Conservation (phyloP, 129 eudicot species). For the Helichrysum umbraculigerum region DNA sequence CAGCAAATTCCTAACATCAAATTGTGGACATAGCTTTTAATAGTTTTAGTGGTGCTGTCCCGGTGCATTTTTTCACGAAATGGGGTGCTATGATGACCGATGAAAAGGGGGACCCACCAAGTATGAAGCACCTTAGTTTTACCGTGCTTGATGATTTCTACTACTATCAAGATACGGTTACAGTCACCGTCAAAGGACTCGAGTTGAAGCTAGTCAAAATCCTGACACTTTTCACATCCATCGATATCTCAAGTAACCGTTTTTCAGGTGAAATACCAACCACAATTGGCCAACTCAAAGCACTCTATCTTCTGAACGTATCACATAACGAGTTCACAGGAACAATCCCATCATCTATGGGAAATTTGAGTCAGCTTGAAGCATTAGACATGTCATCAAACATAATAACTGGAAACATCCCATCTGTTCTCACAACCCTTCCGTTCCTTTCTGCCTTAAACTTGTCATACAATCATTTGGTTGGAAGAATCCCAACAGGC, state of each 20-base stretch:
- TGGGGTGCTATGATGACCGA: conserved; percentile 39
- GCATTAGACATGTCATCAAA: conserved; percentile 63
- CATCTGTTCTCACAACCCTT: conserved; percentile 35
- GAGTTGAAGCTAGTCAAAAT: conserved; percentile 50
- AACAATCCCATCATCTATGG: conserved; percentile 45
- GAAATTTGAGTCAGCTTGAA: conserved; percentile 45
- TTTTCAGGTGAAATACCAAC: conserved; percentile 52
- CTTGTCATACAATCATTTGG: conserved; percentile 49
- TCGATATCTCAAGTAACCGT: conserved; percentile 52
- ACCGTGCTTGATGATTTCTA: background rate
- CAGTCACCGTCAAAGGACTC: conserved; percentile 41
- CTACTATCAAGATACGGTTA: conserved; percentile 47
- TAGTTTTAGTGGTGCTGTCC: conserved; percentile 27
- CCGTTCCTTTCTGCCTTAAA: conserved; percentile 47
- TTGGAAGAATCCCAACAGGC: conserved; percentile 47
- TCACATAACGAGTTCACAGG: conserved; percentile 56
- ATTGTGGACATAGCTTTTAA: conserved; percentile 25
- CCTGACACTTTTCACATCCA: conserved; percentile 45
- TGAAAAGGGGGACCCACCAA: background rate
- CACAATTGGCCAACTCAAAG: conserved; percentile 40
- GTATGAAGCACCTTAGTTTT: conserved; percentile 26
- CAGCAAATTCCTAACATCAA: no score
- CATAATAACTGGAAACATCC: conserved; percentile 48
- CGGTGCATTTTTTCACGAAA: conserved; percentile 8
- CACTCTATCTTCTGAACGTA: conserved; percentile 45